A percentile compares a stretch with the other conserved stretches of the same genome.
phyloP scores from a whole-genome alignment of 345 rosid species.

The Eucalyptus curtisii region DNA sequence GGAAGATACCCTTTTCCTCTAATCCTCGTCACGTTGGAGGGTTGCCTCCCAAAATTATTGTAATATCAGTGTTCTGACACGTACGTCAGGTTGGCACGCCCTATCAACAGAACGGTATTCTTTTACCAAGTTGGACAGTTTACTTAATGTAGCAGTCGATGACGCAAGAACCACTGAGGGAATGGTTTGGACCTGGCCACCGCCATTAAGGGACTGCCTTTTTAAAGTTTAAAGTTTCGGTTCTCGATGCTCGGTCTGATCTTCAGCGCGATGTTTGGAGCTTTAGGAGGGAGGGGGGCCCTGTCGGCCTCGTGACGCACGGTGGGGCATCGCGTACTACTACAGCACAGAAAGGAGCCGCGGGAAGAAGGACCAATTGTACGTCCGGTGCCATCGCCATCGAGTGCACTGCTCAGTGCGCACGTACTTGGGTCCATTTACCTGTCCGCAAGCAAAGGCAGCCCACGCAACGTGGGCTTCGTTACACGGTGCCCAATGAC shows the following conservation, averaged over 20 bases:
- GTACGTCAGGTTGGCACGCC: background rate
- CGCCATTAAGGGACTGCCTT: background rate
- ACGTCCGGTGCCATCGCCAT: background rate
- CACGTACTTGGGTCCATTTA: background rate
- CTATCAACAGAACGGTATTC: background rate
- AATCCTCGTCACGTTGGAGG: background rate
- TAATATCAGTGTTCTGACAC: background rate
- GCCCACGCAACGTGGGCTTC: background rate
- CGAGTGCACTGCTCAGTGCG: rapidly evolving
- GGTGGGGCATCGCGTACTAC: too few relatives aligned
- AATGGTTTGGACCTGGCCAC: background rate
- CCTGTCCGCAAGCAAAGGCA: rapidly evolving
- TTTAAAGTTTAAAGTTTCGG: background rate
- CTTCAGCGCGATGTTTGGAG: background rate
- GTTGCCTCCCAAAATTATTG: background rate
- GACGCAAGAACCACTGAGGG: background rate
- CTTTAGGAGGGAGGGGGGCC: background rate
- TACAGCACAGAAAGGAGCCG: background rate
- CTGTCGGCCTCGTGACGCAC: too few relatives aligned
- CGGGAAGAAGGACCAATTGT: background rate
- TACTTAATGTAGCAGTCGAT: background rate
- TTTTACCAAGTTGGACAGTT: background rate
- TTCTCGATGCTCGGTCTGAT: background rate
- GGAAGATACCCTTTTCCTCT: background rate
- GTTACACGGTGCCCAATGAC: background rate